Conservation (phyloP, 2,329 filamentous ascomycete species). For the Venturia effusa region DNA sequence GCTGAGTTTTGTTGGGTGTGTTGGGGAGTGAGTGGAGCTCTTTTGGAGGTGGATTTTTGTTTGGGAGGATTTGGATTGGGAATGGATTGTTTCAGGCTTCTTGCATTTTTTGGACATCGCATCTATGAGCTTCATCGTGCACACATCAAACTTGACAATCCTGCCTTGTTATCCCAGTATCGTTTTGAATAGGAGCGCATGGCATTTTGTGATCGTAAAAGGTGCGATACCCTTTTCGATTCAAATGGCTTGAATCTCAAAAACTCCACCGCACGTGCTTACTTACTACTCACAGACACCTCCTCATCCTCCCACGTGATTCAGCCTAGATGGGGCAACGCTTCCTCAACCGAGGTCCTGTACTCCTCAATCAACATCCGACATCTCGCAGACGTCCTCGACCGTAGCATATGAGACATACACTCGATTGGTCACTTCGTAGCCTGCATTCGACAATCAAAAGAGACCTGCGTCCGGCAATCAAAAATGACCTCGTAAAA, state of each 20-base stretch:
- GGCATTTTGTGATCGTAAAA: no score
- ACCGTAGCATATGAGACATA: neutral
- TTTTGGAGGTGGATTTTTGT: neutral
- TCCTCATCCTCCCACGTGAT: neutral
- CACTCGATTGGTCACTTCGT: neutral
- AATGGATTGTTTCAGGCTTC: no score
- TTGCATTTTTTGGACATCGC: no score
- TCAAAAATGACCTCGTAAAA: neutral
- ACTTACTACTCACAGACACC: no score
- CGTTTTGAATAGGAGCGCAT: no score
- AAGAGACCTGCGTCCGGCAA: neutral
- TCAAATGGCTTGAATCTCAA: no score
- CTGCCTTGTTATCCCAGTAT: no score
- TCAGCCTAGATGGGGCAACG: neutral
- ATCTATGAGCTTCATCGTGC: no score
- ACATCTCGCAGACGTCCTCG: neutral
- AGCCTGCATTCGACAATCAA: neutral
- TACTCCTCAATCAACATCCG: neutral
- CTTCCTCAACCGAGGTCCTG: neutral
- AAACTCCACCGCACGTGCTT: no score
- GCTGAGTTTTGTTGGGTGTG: slow-evolving; percentile 22
- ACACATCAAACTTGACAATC: no score
- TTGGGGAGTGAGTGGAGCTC: neutral
- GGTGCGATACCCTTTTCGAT: no score
- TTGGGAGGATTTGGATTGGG: neutral